phyloP scores from a whole-genome alignment of 2,329 filamentous ascomycete genomes.

The Colletotrichum euphorbiae region DNA sequence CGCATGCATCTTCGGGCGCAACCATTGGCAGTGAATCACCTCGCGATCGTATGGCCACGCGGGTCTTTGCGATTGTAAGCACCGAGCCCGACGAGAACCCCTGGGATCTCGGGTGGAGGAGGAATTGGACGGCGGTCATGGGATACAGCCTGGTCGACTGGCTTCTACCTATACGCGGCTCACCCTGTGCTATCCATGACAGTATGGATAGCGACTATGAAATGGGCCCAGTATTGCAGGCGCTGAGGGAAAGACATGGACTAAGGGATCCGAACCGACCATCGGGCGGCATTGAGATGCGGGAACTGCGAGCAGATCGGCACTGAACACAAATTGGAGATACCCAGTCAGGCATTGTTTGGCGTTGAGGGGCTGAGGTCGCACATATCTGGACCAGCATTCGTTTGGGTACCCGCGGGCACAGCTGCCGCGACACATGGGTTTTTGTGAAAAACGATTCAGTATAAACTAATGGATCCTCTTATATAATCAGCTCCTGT shows the following conservation, averaged over 20 bases:
- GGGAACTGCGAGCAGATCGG: slow-evolving; percentile 33
- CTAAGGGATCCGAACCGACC: slow-evolving; percentile 45
- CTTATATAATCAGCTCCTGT: no score
- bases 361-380: slow-evolving; percentile 4
- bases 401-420: neutral
- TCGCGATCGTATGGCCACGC: slow-evolving; percentile 60
- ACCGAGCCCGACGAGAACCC: slow-evolving; percentile 83
- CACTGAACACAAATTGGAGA: slow-evolving; percentile 12
- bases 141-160: slow-evolving; percentile 78
- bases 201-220: slow-evolving; percentile 74
- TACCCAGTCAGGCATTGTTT: slow-evolving; percentile 10
- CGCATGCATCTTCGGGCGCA: slow-evolving; percentile 6
- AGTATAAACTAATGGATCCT: neutral
- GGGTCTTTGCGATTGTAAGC: slow-evolving; percentile 83
- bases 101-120: slow-evolving; percentile 78
- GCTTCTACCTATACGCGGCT: slow-evolving; percentile 80
- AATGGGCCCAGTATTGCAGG: slow-evolving; percentile 70
- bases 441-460: slow-evolving; percentile 17
- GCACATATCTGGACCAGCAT: neutral
- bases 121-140: slow-evolving; percentile 86
- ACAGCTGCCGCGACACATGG: neutral
- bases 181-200: slow-evolving; percentile 79
- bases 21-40: slow-evolving; percentile 27
- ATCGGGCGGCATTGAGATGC: slow-evolving; percentile 48
- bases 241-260: slow-evolving; percentile 61